Percentiles rank a stretch among this genome's conserved stretches.
Evolutionary conservation across 2,329 filamentous ascomycete genomes (phyloP).

Genomic region (Metarhizium brunneum): DNA sequence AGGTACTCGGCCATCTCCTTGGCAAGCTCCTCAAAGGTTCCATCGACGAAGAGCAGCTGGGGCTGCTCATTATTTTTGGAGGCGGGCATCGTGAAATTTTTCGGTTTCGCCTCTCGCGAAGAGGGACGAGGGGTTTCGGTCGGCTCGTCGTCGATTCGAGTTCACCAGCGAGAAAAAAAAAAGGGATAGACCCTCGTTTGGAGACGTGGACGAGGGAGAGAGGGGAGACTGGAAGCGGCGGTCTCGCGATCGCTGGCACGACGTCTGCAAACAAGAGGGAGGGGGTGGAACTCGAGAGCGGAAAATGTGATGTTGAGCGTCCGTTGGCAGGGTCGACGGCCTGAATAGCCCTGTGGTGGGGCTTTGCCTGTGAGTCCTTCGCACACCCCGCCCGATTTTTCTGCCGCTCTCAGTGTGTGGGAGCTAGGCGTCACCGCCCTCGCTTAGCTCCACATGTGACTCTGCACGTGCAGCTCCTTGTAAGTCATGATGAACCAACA

Average conservation of each 20-base stretch:
- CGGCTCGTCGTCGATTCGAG: conserved; percentile 6
- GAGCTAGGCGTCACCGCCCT: conserved; percentile 28
- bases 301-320: conserved; percentile 19
- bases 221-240: conserved; percentile 11
- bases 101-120: neutral
- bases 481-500: neutral
- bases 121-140: conserved; percentile 9
- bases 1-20: conserved; percentile 94
- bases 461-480: conserved; percentile 10
- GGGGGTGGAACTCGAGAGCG: conserved; percentile 14
- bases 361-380: conserved; percentile 11
- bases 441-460: conserved; percentile 14
- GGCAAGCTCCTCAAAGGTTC: conserved; percentile 84
- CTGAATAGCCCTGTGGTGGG: conserved; percentile 31
- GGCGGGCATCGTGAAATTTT: conserved; percentile 15
- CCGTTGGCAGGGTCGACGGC: conserved; percentile 19
- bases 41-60: conserved; percentile 72
- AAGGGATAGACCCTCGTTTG: neutral
- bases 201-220: conserved; percentile 14
- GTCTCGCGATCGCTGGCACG: conserved; percentile 13
- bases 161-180: neutral
- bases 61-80: conserved; percentile 38
- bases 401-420: conserved; percentile 27
- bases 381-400: conserved; percentile 29
- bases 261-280: conserved; percentile 8